phyloP scores from a whole-genome alignment of 768 basidiomycete species.

The Lenzites betulinus region DNA sequence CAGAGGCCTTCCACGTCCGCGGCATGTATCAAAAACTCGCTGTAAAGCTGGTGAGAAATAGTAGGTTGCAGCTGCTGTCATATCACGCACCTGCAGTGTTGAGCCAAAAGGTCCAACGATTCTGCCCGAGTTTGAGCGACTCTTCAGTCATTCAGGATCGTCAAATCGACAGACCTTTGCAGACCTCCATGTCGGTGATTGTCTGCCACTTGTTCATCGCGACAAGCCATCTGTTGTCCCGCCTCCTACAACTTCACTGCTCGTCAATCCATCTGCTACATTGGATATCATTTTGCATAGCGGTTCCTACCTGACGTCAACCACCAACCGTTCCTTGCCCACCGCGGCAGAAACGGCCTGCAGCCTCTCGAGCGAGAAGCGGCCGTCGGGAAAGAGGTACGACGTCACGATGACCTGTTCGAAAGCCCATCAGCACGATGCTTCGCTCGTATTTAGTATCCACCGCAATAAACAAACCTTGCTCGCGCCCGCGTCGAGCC shows the following conservation, averaged over 20 bases:
- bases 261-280: neutral
- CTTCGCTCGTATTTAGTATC: too few species aligned
- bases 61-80: slow-evolving; percentile 31
- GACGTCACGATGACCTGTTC: slow-evolving; percentile 95
- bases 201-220: slow-evolving; percentile 99
- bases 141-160: neutral
- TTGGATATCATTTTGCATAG: neutral
- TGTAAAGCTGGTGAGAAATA: neutral
- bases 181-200: slow-evolving; percentile 92
- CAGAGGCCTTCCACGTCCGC: slow-evolving; percentile 99
- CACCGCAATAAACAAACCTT: slow-evolving; percentile 77
- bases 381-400: slow-evolving; percentile 84
- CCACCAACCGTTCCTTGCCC: slow-evolving; percentile 86
- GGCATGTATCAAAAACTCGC: slow-evolving; percentile 94
- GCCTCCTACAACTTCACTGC: slow-evolving; percentile 71
- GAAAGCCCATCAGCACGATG: too few species aligned
- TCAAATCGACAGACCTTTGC: slow-evolving; percentile 53
- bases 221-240: slow-evolving; percentile 81
- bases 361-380: slow-evolving; percentile 76
- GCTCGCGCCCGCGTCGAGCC: slow-evolving; percentile 88
- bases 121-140: slow-evolving; percentile 44
- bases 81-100: slow-evolving; percentile 71
- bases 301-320: slow-evolving; percentile 82
- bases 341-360: slow-evolving; percentile 57
- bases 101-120: slow-evolving; percentile 71